Evolutionary conservation across 495 filamentous ascomycete species (phyloP), one percentile per base, ranked within the genome.

Genomic region (Pseudomonodictys pantanalensis): DNA sequence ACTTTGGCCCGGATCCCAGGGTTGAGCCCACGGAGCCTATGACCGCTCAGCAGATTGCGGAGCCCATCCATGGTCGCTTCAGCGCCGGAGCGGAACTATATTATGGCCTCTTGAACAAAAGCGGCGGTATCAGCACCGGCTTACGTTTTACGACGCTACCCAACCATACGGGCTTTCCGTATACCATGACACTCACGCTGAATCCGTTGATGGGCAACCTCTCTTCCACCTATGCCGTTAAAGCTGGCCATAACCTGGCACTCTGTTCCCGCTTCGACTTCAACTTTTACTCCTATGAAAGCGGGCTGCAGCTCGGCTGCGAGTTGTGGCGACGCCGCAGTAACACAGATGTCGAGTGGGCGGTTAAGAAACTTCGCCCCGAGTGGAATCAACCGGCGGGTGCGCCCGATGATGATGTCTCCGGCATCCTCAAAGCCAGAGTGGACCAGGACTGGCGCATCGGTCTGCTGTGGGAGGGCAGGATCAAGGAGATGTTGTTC

Each of bases 251-350:
- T 11, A 83, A 90, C 56, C 81, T 93, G 49, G 85, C 90, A 0
- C 82, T 98, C 44, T 92, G 91, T 56, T 91, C 90, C 28, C 83
- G 86, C 38, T 92, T 97, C 75, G 90, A 93, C 62, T 98, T 97
- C 71, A 98, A 98, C 69, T 90, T 96, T 48, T 97, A 96, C 75
- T 95, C 89, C 67, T 98, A 96, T 76, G 93, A 97, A 75, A 95
- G 90, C 69, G 91, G 95, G 33, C 81, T 96, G 77, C 86, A 87
- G 38, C 78, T 96, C 8, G 93, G 95, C 11, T 88, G 86, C 70
- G 95, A 98, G 72, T 75, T 97, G 26, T 98, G 95, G 92, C 78
- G 82, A 50, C 80, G 72, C 71, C 81, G 71, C 71, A 20, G 47
- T 52, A 65, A 72, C 39, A 61, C 73, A 6, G 75, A 77, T 17